A percentile compares a stretch with the other conserved stretches of the same genome.
Evolutionary conservation across 2,329 filamentous ascomycete genomes (phyloP).

Genomic region (Sordariomycetes sp.): DNA sequence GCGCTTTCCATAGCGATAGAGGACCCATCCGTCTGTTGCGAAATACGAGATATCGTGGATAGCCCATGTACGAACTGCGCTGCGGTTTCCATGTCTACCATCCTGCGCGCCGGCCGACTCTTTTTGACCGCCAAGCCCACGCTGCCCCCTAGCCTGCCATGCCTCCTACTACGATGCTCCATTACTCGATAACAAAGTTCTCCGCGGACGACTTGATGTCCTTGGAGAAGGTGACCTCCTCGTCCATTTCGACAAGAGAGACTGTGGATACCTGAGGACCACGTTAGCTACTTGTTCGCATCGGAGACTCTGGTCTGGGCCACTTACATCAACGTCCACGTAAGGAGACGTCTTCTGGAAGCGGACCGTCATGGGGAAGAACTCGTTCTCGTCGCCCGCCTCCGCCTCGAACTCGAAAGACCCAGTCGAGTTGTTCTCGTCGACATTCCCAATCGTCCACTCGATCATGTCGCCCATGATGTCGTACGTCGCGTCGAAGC

Average conservation of each 20-base stretch:
- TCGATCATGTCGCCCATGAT: constrained; percentile 86
- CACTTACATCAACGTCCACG: constrained; percentile 83
- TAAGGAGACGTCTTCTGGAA: constrained; percentile 82
- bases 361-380: constrained; percentile 91
- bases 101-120: neutral
- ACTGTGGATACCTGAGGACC: constrained; percentile 46
- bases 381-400: constrained; percentile 78
- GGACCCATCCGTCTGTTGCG: neutral
- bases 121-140: neutral
- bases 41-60: neutral
- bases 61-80: neutral
- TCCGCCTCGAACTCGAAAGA: constrained; percentile 93
- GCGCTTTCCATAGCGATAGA: neutral
- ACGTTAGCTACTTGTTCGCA: constrained; percentile 11
- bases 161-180: neutral
- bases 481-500: constrained; percentile 89
- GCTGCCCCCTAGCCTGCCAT: neutral
- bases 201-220: constrained; percentile 68
- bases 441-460: constrained; percentile 82
- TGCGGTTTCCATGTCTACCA: neutral
- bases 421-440: constrained; percentile 69
- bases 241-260: constrained; percentile 58
- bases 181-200: constrained; percentile 61
- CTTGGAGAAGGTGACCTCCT: constrained; percentile 72
- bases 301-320: neutral